Percentiles rank a stretch among this genome's conserved stretches.
These are phyloP conservation scores for Alternaria consortialis DNA, from an alignment of 2,329 filamentous ascomycete species.

Conservation along the genomic window DNA sequence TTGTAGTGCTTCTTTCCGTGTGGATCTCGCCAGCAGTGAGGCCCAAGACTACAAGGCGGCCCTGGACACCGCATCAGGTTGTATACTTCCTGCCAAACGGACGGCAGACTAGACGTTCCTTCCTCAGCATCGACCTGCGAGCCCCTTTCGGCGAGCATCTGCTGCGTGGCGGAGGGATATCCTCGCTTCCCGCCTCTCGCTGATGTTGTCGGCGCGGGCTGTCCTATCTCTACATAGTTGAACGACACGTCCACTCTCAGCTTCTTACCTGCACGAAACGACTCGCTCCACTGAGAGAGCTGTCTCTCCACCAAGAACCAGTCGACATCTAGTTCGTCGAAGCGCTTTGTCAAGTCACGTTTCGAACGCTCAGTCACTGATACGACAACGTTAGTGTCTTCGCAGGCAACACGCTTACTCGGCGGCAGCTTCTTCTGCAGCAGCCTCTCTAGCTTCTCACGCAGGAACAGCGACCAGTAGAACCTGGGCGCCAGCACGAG, in stretches of 20 bases:
- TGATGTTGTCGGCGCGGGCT: slow-evolving; percentile 1
- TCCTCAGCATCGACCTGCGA: slow-evolving; percentile 16
- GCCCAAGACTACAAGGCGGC: slow-evolving; percentile 35
- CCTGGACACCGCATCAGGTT: slow-evolving; percentile 42
- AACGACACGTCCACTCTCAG: slow-evolving; percentile 42
- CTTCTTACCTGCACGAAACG: slow-evolving; percentile 36
- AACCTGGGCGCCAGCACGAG: slow-evolving; percentile 30
- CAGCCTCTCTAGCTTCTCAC: slow-evolving; percentile 18
- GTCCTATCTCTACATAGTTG: slow-evolving; percentile 39
- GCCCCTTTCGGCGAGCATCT: slow-evolving; percentile 38
- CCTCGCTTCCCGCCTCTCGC: slow-evolving; percentile 11
- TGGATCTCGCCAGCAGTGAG: slow-evolving; percentile 48
- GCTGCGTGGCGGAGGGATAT: slow-evolving; percentile 22
- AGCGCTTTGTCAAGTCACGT: slow-evolving; percentile 41
- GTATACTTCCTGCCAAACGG: slow-evolving; percentile 46
- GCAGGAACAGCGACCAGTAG: slow-evolving; percentile 19
- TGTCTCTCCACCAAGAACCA: slow-evolving; percentile 43
- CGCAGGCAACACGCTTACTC: slow-evolving; percentile 12
- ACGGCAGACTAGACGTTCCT: slow-evolving; percentile 26
- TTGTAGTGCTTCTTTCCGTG: slow-evolving; percentile 46
- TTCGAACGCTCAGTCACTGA: slow-evolving; percentile 35
- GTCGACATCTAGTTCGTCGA: slow-evolving; percentile 38
- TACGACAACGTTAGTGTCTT: slow-evolving; percentile 30
- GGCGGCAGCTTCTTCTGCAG: slow-evolving; percentile 19
- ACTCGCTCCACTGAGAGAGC: slow-evolving; percentile 25